A percentile compares a stretch with the other conserved stretches of the same genome.
Conservation (phyloP, 2,329 filamentous ascomycete species). For the Phaeophleospora eucalypticola region DNA sequence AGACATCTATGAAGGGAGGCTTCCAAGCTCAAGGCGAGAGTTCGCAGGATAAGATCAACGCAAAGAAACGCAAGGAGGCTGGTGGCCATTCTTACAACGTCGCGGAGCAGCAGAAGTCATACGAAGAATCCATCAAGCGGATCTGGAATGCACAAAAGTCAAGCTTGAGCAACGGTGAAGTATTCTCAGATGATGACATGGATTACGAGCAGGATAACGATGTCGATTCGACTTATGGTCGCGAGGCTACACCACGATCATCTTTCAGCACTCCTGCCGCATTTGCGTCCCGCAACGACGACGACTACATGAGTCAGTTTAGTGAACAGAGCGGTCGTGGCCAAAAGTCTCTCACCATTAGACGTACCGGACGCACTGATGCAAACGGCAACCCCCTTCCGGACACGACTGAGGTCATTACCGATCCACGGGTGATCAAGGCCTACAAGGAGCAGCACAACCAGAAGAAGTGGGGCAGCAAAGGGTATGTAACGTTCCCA, state of each 20-base stretch:
- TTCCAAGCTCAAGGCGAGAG: constrained; percentile 89
- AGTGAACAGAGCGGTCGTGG: constrained; percentile 45
- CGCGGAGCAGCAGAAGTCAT: constrained; percentile 85
- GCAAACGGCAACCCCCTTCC: constrained; percentile 54
- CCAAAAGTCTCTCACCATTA: constrained; percentile 69
- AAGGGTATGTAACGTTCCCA: neutral
- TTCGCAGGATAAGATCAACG: constrained; percentile 79
- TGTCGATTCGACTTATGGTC: constrained; percentile 31
- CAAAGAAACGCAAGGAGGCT: constrained; percentile 62
- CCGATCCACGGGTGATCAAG: constrained; percentile 78
- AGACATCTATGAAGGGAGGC: constrained; percentile 97
- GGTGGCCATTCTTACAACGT: constrained; percentile 98
- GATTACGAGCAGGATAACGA: constrained; percentile 55
- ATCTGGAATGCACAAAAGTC: constrained; percentile 89
- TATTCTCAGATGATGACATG: constrained; percentile 70
- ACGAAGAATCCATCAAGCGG: constrained; percentile 82
- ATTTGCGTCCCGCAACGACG: constrained; percentile 57
- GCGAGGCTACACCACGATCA: constrained; percentile 61
- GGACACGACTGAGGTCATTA: constrained; percentile 22
- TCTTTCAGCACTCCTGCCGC: constrained; percentile 59
- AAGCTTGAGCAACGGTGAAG: constrained; percentile 68
- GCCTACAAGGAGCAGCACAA: constrained; percentile 75
- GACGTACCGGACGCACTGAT: constrained; percentile 58
- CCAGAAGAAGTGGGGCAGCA: constrained; percentile 54
- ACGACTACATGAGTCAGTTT: constrained; percentile 64